phyloP scores from a whole-genome alignment of 2,329 filamentous ascomycete genomes.

The Monosporascus sp. region DNA sequence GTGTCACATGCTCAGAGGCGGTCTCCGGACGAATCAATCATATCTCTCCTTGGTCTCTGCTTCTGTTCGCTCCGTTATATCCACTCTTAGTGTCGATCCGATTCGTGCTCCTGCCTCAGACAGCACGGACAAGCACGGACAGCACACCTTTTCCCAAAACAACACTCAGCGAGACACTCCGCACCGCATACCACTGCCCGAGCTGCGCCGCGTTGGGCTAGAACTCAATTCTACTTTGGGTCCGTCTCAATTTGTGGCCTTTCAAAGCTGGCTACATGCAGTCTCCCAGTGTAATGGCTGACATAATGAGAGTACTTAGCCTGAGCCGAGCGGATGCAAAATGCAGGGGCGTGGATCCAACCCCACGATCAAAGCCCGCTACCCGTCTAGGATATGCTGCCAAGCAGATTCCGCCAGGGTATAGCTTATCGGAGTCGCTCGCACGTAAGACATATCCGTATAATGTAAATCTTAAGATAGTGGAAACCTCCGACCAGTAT shows the following conservation, averaged over 20 bases:
- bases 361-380: neutral
- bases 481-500: neutral
- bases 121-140: neutral
- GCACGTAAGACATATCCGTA: neutral
- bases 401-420: neutral
- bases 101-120: neutral
- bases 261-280: neutral
- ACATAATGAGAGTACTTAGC: neutral
- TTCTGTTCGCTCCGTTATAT: neutral
- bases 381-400: neutral
- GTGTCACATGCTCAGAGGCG: neutral
- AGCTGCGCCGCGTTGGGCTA: neutral
- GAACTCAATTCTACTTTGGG: neutral
- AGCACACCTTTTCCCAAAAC: neutral
- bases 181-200: neutral
- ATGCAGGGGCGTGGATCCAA: neutral
- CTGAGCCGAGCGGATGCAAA: neutral
- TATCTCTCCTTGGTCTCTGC: too few relatives aligned
- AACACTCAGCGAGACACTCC: neutral
- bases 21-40: neutral
- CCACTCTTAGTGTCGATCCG: neutral
- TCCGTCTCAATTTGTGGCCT: neutral
- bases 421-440: neutral
- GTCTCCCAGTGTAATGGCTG: neutral
- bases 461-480: neutral